A percentile compares a stretch with the other conserved stretches of the same genome.
Evolutionary conservation across 2,329 filamentous ascomycete species (phyloP).

Genomic region (Cercospora janseana): DNA sequence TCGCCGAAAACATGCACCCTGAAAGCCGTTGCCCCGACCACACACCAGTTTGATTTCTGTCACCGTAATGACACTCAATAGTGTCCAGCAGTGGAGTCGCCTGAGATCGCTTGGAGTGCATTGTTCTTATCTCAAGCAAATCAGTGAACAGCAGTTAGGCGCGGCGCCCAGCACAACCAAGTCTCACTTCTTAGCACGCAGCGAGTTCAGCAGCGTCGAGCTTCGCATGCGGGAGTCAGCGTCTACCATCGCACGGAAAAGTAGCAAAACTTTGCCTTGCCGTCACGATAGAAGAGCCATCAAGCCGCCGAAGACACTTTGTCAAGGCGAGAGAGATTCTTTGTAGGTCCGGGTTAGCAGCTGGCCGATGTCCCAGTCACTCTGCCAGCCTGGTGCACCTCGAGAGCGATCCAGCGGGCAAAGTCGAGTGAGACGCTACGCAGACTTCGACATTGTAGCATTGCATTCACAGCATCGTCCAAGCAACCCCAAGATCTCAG

Average conservation of each 20-base stretch:
- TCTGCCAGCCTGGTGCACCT: too few relatives aligned
- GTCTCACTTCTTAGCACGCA: not conserved
- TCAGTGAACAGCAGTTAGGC: conserved; percentile 1
- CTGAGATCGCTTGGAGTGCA: not conserved
- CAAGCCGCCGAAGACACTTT: too few relatives aligned
- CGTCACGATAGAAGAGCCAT: not conserved
- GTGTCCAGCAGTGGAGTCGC: not conserved
- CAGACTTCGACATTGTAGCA: too few relatives aligned
- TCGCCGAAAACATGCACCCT: not conserved
- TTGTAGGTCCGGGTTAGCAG: too few relatives aligned
- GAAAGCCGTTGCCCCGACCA: not conserved
- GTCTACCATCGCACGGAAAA: too few relatives aligned
- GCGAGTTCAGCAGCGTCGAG: not conserved
- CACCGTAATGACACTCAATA: not conserved
- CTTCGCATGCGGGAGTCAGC: not conserved
- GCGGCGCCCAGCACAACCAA: conserved; percentile 6
- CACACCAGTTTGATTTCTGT: not conserved
- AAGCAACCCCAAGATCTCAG: too few relatives aligned
- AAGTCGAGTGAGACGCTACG: too few relatives aligned
- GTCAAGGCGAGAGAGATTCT: too few relatives aligned
- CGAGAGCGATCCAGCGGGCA: too few relatives aligned
- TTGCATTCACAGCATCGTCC: not conserved
- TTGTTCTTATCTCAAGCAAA: conserved; percentile 11
- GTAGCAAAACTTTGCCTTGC: not conserved
- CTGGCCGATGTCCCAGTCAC: too few relatives aligned